A percentile compares a stretch with the other conserved stretches of the same genome.
Conservation (phyloP, 164 flowering plant species). For the Nelumbo lutea region DNA sequence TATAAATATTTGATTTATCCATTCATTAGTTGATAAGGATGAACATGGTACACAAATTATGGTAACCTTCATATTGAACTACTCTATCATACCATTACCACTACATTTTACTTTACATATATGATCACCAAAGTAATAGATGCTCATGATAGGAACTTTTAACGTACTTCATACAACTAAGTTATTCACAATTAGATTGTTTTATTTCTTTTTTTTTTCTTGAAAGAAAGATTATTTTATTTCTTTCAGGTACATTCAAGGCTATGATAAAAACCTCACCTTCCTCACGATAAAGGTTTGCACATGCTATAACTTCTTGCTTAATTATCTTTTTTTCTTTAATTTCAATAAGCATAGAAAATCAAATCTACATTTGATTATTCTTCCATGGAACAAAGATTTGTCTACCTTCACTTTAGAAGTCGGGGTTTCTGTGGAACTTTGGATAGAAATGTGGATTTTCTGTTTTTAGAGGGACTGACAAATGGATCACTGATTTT, state of each 20-base stretch:
- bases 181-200: neutral
- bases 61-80: neutral
- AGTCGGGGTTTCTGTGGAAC: no score
- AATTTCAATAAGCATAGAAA: no score
- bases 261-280: constrained; percentile 73
- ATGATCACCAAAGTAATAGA: no score
- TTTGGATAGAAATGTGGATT: no score
- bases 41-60: neutral
- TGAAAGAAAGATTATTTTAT: neutral
- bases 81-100: neutral
- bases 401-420: no score
- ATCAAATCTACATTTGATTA: no score
- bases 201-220: neutral
- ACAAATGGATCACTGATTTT: no score
- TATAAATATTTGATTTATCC: neutral
- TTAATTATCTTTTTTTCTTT: neutral
- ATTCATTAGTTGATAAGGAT: neutral
- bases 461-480: no score
- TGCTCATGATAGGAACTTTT: no score
- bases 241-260: constrained; percentile 63
- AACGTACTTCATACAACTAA: no score
- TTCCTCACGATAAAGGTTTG: constrained; percentile 81
- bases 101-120: no score
- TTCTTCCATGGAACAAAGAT: no score
- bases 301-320: neutral